Evolutionary conservation across 805 yeast species (phyloP).

Genomic region (Candida nitratophila): DNA sequence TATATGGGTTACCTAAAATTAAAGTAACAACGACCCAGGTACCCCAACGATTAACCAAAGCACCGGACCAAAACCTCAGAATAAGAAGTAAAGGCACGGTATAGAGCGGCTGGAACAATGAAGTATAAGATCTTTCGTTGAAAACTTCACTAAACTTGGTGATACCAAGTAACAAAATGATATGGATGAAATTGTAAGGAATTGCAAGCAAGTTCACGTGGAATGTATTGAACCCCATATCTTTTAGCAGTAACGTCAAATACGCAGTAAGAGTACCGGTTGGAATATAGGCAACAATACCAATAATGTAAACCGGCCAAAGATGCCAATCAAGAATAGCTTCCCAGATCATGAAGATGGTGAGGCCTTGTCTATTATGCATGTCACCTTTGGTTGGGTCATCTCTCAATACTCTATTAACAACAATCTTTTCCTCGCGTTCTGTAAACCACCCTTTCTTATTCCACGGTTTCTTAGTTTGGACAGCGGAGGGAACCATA

Average conservation of each 20-base stretch:
- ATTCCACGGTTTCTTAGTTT: slow-evolving; percentile 21
- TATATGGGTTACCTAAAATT: slow-evolving; percentile 35
- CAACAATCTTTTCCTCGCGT: slow-evolving; percentile 49
- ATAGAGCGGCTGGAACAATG: slow-evolving; percentile 19
- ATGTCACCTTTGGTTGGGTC: slow-evolving; percentile 61
- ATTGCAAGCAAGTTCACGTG: slow-evolving; percentile 45
- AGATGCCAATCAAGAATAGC: slow-evolving; percentile 43
- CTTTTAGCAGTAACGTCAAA: slow-evolving; percentile 40
- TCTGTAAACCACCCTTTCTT: slow-evolving; percentile 37
- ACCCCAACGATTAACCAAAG: slow-evolving; percentile 19
- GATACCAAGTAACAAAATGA: slow-evolving; percentile 26
- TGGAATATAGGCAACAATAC: slow-evolving; percentile 36
- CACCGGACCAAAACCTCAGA: slow-evolving; percentile 22
- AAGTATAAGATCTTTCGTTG: slow-evolving; percentile 19
- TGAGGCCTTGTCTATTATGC: slow-evolving; percentile 52
- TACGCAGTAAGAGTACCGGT: slow-evolving; percentile 32
- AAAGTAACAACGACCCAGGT: slow-evolving; percentile 16
- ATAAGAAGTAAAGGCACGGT: slow-evolving; percentile 18
- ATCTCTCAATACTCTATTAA: slow-evolving; percentile 51
- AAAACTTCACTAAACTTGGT: slow-evolving; percentile 31
- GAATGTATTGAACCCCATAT: slow-evolving; percentile 46
- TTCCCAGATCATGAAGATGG: slow-evolving; percentile 29
- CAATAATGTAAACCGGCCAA: slow-evolving; percentile 46
- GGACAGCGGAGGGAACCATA: slow-evolving; percentile 30
- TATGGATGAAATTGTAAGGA: slow-evolving; percentile 37